Evolutionary conservation across 2,329 filamentous ascomycete genomes (phyloP).

Genomic region (Penicillium sp.): DNA sequence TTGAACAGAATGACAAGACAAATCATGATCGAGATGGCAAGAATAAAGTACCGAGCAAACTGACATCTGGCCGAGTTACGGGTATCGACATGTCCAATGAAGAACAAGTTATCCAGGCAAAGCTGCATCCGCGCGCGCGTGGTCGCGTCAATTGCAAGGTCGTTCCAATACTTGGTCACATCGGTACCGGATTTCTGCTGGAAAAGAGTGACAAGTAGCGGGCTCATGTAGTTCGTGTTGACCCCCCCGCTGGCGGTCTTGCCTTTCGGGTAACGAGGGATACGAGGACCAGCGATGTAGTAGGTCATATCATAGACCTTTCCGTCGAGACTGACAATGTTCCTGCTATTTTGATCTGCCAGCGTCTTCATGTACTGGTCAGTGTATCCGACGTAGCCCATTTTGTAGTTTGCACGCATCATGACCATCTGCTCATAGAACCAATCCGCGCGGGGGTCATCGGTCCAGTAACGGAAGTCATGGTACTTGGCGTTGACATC

Average conservation of each 20-base stretch:
- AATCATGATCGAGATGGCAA: constrained; percentile 82
- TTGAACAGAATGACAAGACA: constrained; percentile 89
- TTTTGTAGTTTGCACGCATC: constrained; percentile 78
- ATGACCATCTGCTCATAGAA: constrained; percentile 86
- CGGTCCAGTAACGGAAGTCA: constrained; percentile 85
- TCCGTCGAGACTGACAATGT: constrained; percentile 78
- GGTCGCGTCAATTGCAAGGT: constrained; percentile 64
- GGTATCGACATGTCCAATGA: constrained; percentile 89
- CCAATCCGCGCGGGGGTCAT: constrained; percentile 87
- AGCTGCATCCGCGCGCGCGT: constrained; percentile 72
- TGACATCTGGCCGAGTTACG: constrained; percentile 82
- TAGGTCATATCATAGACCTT: constrained; percentile 88
- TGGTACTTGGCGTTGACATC: constrained; percentile 84
- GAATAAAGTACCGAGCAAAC: constrained; percentile 87
- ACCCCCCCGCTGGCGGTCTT: constrained; percentile 53
- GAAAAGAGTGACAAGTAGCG: constrained; percentile 76
- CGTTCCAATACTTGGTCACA: constrained; percentile 81
- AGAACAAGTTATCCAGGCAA: constrained; percentile 94
- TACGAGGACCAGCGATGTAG: constrained; percentile 78
- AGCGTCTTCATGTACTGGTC: constrained; percentile 76
- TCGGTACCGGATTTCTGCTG: constrained; percentile 76
- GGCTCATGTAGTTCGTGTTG: constrained; percentile 81
- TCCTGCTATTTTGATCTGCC: constrained; percentile 62
- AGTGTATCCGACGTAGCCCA: constrained; percentile 86
- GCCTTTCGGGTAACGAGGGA: constrained; percentile 63